These are phyloP conservation scores for Balansia obtecta DNA, from an alignment of 2,329 filamentous ascomycete species.

Conservation along the genomic window DNA sequence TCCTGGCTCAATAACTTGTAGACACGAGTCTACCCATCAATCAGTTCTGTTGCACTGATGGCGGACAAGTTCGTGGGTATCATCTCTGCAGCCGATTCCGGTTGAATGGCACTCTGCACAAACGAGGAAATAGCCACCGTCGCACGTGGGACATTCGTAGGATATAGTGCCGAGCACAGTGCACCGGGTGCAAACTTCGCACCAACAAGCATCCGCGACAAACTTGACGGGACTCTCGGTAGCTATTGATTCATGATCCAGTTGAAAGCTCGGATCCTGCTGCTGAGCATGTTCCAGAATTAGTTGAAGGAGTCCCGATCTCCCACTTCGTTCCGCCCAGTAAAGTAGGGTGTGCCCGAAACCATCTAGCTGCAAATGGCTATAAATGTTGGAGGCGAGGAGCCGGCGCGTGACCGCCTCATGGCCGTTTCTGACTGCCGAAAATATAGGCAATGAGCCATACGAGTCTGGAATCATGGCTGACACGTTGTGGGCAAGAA, in stretches of 20 bases:
- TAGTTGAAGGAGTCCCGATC: background rate
- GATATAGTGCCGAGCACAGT: constrained; percentile 1
- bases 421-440: constrained; percentile 6
- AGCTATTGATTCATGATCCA: background rate
- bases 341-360: constrained; percentile 4
- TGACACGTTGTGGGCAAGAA: background rate
- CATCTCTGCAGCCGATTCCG: constrained; percentile 2
- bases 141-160: constrained; percentile 6
- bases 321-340: constrained; percentile 5
- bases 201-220: constrained; percentile 4
- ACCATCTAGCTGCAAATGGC: background rate
- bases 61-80: constrained; percentile 1
- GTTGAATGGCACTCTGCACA: constrained; percentile 5
- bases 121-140: constrained; percentile 8
- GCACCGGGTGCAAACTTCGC: constrained; percentile 8
- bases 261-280: background rate
- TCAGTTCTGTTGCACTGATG: constrained; percentile 2
- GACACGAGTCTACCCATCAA: background rate
- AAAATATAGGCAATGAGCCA: background rate
- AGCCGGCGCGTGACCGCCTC: background rate
- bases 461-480: background rate
- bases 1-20: no score
- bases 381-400: background rate
- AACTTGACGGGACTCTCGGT: background rate
- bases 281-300: background rate